Evolutionary conservation across 306 rosid genomes (phyloP).

Genomic region (Vicia sativa): DNA sequence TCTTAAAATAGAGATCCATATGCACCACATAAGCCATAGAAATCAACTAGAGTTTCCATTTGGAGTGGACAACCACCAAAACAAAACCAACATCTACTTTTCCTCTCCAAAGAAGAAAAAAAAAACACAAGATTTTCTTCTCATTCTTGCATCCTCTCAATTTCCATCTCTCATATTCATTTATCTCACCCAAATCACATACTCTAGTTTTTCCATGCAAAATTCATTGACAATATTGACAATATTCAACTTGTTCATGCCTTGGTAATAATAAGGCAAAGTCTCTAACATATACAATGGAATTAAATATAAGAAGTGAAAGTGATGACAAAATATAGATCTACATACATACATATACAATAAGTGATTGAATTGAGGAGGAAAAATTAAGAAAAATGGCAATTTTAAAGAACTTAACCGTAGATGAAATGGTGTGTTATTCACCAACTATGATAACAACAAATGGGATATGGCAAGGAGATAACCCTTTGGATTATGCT

Average conservation of each 20-base stretch:
- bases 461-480: constrained; percentile 77
- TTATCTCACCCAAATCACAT: neutral
- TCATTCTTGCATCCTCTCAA: constrained; percentile 10
- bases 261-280: neutral
- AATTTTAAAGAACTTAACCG: constrained; percentile 8
- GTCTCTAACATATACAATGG: neutral
- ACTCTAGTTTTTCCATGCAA: constrained; percentile 17
- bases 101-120: neutral
- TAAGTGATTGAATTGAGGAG: neutral
- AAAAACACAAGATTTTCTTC: neutral
- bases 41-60: constrained; percentile 34
- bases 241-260: neutral
- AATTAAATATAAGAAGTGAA: constrained; percentile 13
- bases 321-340: neutral
- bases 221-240: constrained; percentile 27
- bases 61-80: constrained; percentile 43
- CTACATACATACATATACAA: neutral
- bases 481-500: constrained; percentile 78
- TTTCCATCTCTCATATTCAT: constrained; percentile 28
- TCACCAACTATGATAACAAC: constrained; percentile 77
- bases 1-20: constrained; percentile 39
- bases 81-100: constrained; percentile 33
- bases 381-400: neutral
- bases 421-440: constrained; percentile 56
- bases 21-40: constrained; percentile 38